Conservation (phyloP, 441 rosid species). For the Brassica balearica region DNA sequence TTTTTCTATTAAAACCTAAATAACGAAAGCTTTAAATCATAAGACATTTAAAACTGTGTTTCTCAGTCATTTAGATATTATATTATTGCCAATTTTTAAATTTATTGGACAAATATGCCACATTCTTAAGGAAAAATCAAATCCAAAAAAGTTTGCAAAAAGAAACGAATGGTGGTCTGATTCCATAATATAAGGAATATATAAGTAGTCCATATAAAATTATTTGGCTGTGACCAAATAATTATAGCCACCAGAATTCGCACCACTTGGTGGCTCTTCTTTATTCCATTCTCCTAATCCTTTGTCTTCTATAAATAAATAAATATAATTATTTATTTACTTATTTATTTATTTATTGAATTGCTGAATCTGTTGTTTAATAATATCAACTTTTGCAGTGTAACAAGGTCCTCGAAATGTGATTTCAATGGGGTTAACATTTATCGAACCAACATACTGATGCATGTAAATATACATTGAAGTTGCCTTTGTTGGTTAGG, state of each 20-base stretch:
- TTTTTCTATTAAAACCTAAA: neutral
- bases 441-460: neutral
- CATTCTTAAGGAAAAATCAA: slow-evolving; percentile 36
- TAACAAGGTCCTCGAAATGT: slow-evolving; percentile 6
- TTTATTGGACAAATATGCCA: slow-evolving; percentile 10
- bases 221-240: slow-evolving; percentile 30
- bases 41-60: neutral
- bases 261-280: slow-evolving; percentile 49
- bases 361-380: neutral
- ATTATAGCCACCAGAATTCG: slow-evolving; percentile 52
- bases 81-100: neutral
- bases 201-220: slow-evolving; percentile 14
- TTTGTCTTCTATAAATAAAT: neutral
- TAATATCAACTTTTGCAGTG: neutral
- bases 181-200: slow-evolving; percentile 31
- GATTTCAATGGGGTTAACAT: neutral
- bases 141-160: slow-evolving; percentile 17
- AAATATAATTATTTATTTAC: neutral
- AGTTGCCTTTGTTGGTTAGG: slow-evolving; percentile 6
- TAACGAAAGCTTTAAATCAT: slow-evolving; percentile 8
- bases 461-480: neutral
- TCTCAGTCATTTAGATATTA: slow-evolving; percentile 10
- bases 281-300: slow-evolving; percentile 43
- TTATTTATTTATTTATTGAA: neutral
- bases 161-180: slow-evolving; percentile 36